phyloP scores from a whole-genome alignment of 768 basidiomycete genomes.

The Favolaschia claudopus region DNA sequence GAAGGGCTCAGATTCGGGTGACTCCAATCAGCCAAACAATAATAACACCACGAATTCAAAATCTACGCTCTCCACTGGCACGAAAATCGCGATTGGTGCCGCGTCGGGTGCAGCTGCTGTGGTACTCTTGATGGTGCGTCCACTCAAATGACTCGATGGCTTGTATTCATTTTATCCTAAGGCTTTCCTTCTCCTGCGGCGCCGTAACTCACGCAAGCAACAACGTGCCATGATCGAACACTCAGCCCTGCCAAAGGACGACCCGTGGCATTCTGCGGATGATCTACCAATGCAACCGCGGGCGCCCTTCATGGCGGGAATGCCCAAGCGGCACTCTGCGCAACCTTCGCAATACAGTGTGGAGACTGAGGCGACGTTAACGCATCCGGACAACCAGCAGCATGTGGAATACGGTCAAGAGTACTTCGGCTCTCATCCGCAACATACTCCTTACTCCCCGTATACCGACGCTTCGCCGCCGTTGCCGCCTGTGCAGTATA shows the following conservation, averaged over 20 bases:
- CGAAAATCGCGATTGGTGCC: conserved; percentile 21
- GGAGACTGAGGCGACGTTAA: conserved; percentile 3
- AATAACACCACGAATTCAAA: not conserved
- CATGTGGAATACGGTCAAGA: conserved; percentile 15
- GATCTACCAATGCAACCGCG: conserved; percentile 9
- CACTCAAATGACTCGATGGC: not conserved
- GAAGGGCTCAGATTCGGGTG: not conserved
- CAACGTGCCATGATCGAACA: not conserved
- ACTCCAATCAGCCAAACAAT: not conserved
- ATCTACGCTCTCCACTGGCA: conserved; percentile 11
- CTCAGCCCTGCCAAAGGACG: conserved; percentile 1
- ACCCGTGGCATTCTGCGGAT: conserved; percentile 20
- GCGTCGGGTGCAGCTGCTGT: conserved; percentile 8
- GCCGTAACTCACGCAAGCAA: conserved; percentile 6
- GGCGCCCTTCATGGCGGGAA: conserved; percentile 21
- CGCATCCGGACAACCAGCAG: conserved; percentile 16
- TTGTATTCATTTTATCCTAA: not conserved
- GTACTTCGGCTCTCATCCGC: too few species aligned
- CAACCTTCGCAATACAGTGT: conserved; percentile 15
- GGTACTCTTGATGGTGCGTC: conserved; percentile 8
- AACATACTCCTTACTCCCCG: not conserved
- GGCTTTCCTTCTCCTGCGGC: conserved; percentile 10
- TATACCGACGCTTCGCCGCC: not conserved
- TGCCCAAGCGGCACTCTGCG: not conserved
- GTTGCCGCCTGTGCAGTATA: not conserved